Conservation (phyloP, 306 rosid species). For the Spatholobus suberectus region DNA sequence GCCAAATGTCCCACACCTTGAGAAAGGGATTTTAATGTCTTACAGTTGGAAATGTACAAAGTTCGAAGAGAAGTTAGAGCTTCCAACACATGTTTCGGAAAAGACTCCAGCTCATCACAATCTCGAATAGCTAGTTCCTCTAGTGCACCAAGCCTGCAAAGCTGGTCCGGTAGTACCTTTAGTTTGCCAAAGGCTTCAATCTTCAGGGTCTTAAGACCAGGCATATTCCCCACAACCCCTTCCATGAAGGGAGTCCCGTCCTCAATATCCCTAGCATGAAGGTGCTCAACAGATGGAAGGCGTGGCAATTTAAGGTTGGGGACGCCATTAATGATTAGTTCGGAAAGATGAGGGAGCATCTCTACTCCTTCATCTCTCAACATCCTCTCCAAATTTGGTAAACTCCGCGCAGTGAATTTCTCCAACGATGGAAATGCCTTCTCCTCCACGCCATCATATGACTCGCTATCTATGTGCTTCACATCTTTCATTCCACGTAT, state of each 20-base stretch:
- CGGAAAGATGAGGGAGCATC: not conserved
- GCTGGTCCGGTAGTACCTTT: not conserved
- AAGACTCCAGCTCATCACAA: not conserved
- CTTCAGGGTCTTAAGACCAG: not conserved
- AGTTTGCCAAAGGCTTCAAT: not conserved
- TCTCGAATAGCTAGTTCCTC: fast-evolving
- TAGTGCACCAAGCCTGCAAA: not conserved
- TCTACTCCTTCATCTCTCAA: not conserved
- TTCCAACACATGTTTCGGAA: not conserved
- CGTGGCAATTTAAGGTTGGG: not conserved
- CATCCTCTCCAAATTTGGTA: slow-evolving; percentile 23
- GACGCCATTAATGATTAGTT: not conserved
- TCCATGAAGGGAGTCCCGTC: not conserved
- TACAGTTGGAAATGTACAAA: not conserved
- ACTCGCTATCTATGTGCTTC: slow-evolving; percentile 10
- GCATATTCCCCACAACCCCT: not conserved
- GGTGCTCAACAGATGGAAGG: not conserved
- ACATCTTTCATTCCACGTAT: not conserved
- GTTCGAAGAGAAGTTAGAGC: not conserved
- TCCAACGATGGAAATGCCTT: slow-evolving; percentile 23
- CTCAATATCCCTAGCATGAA: not conserved
- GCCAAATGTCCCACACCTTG: not conserved
- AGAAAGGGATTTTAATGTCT: not conserved
- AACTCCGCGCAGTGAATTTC: not conserved
- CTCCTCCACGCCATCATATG: not conserved